Conservation (phyloP, 371 early-diverging fungal species). For the Apophysomyces trapeziformis region DNA sequence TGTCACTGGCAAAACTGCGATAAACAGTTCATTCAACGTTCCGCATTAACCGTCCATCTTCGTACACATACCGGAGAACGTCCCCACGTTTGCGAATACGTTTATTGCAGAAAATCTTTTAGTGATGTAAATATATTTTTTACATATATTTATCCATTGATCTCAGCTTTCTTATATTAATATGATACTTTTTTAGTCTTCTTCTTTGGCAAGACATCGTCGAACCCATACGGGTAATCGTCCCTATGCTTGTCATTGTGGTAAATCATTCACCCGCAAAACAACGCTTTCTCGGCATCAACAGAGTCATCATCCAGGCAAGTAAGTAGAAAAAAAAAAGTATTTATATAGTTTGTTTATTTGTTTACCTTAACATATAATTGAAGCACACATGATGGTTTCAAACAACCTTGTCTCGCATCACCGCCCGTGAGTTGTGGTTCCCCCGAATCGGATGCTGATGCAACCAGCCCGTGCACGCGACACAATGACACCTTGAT, state of each 20-base stretch:
- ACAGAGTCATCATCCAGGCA: conserved; percentile 27
- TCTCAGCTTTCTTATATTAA: conserved; percentile 27
- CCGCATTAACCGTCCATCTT: conserved; percentile 78
- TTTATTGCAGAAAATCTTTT: conserved; percentile 29
- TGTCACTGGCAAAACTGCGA: conserved; percentile 69
- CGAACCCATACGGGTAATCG: conserved; percentile 53
- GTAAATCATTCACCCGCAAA: conserved; percentile 68
- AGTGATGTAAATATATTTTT: conserved; percentile 9
- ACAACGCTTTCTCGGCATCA: conserved; percentile 70
- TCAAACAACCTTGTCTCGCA: conserved; percentile 16
- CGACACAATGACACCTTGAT: conserved; percentile 9
- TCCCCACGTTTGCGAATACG: conserved; percentile 72
- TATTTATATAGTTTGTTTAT: not conserved
- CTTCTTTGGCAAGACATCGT: conserved; percentile 50
- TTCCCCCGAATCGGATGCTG: conserved; percentile 14
- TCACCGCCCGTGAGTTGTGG: conserved; percentile 17
- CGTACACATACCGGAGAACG: conserved; percentile 84
- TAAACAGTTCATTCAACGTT: conserved; percentile 80
- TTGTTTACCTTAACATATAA: not conserved
- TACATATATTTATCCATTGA: conserved; percentile 4
- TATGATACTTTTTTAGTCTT: conserved; percentile 38
- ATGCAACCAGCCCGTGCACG: conserved; percentile 6
- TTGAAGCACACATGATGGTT: conserved; percentile 13
- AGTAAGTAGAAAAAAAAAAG: not conserved
- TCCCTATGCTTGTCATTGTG: conserved; percentile 54